A percentile compares a stretch with the other conserved stretches of the same genome.
Conservation (phyloP, 306 rosid species). For the Dalbergia oliveri region DNA sequence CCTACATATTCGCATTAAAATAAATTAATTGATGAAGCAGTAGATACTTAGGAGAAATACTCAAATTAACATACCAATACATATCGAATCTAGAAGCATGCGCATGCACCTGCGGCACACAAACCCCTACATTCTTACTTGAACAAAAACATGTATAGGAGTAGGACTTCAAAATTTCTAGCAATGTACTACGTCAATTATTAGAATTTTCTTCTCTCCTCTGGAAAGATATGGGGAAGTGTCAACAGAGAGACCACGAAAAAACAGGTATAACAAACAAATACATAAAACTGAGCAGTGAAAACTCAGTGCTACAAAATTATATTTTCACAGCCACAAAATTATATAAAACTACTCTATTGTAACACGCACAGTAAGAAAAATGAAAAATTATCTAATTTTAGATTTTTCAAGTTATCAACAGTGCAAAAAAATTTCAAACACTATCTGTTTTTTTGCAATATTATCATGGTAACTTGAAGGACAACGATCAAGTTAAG, state of each 20-base stretch:
- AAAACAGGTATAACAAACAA: background rate
- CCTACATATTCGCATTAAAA: slow-evolving; percentile 56
- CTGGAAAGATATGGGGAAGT: background rate
- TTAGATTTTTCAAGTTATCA: background rate
- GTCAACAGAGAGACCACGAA: slow-evolving; percentile 13
- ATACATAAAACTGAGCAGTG: background rate
- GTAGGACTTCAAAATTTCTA: slow-evolving; percentile 3
- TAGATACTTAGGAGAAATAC: slow-evolving; percentile 32
- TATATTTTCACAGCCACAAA: background rate
- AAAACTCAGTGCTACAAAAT: background rate
- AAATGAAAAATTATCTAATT: background rate
- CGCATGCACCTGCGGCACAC: slow-evolving; percentile 21
- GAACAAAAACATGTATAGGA: background rate
- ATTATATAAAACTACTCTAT: background rate
- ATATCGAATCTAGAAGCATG: slow-evolving; percentile 26
- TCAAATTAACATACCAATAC: slow-evolving; percentile 15
- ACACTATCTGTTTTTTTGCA: slow-evolving; percentile 2
- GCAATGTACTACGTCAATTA: slow-evolving; percentile 3
- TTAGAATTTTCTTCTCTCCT: slow-evolving; percentile 17
- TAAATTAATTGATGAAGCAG: slow-evolving; percentile 27
- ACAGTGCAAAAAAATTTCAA: background rate
- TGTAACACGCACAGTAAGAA: slow-evolving; percentile 3
- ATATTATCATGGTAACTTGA: background rate
- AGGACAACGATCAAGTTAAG: background rate
- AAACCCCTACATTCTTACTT: slow-evolving; percentile 28